Percentiles rank a stretch among this genome's conserved stretches.
Evolutionary conservation across 768 basidiomycete species (phyloP).

Genomic region (Gloeopeniophorella convolvens): DNA sequence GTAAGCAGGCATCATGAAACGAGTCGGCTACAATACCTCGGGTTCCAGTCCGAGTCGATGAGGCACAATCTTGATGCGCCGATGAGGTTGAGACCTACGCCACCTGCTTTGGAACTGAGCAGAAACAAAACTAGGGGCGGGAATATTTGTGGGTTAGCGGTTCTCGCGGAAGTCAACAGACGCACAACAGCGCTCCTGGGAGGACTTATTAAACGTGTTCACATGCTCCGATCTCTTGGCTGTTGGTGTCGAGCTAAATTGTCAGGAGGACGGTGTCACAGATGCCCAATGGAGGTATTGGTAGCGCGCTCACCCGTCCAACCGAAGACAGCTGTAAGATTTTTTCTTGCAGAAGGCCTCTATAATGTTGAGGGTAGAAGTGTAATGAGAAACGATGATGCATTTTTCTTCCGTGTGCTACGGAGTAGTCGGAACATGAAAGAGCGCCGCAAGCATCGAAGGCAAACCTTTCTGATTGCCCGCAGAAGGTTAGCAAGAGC

Average conservation of each 20-base stretch:
- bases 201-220: slow-evolving; percentile 78
- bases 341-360: slow-evolving; percentile 78
- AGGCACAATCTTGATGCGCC: slow-evolving; percentile 86
- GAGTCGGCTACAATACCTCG: slow-evolving; percentile 44
- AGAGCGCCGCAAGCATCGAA: background rate
- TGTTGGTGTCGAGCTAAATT: slow-evolving; percentile 60
- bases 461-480: slow-evolving; percentile 47
- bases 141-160: background rate
- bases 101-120: slow-evolving; percentile 91
- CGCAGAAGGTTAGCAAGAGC: slow-evolving; percentile 61
- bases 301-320: slow-evolving; percentile 64
- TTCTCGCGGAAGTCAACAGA: slow-evolving; percentile 8
- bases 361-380: slow-evolving; percentile 86
- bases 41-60: slow-evolving; percentile 93
- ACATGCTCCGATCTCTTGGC: slow-evolving; percentile 82
- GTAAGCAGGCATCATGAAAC: background rate
- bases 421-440: background rate
- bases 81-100: slow-evolving; percentile 88
- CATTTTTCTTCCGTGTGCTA: slow-evolving; percentile 89
- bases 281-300: background rate
- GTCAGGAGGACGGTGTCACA: slow-evolving; percentile 4
- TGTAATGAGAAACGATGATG: slow-evolving; percentile 94
- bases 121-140: slow-evolving; percentile 72
- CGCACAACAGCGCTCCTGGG: slow-evolving; percentile 66
- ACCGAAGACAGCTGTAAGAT: slow-evolving; percentile 70